Conservation (phyloP, 2,329 filamentous ascomycete species). For the Thermomyces lanuginosus region DNA sequence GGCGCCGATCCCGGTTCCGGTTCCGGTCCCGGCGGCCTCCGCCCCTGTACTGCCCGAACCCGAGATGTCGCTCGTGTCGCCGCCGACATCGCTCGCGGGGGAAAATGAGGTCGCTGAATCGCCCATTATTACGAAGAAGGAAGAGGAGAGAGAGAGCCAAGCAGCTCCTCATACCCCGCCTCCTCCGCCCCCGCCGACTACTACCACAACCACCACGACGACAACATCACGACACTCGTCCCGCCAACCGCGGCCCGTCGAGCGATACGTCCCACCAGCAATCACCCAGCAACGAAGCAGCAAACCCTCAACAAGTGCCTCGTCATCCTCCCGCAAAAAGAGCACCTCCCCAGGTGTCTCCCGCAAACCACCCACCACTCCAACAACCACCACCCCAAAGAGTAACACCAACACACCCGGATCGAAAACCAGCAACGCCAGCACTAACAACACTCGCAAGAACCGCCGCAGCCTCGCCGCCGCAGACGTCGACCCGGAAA, state of each 20-base stretch:
- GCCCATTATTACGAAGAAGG: conserved; percentile 12
- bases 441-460: conserved; percentile 13
- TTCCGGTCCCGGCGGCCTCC: too few relatives aligned
- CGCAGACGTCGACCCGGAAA: conserved; percentile 25
- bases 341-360: conserved; percentile 17
- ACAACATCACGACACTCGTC: conserved; percentile 30
- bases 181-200: conserved; percentile 13
- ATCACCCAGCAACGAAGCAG: conserved; percentile 10
- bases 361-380: conserved; percentile 22
- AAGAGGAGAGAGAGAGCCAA: too few relatives aligned
- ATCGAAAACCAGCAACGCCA: background rate
- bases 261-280: conserved; percentile 26
- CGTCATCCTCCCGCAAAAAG: conserved; percentile 24
- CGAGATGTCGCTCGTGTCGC: conserved; percentile 29
- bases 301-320: conserved; percentile 8
- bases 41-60: too few relatives aligned
- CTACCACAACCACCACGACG: conserved; percentile 25
- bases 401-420: too few relatives aligned
- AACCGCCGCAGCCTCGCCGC: conserved; percentile 13
- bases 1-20: too few relatives aligned
- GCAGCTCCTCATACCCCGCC: too few relatives aligned
- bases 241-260: conserved; percentile 26
- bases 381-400: conserved; percentile 4
- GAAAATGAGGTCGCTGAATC: conserved; percentile 21
- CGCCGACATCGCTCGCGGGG: conserved; percentile 28